Conservation (phyloP, 2,329 filamentous ascomycete species). For the Epichloe typhina region DNA sequence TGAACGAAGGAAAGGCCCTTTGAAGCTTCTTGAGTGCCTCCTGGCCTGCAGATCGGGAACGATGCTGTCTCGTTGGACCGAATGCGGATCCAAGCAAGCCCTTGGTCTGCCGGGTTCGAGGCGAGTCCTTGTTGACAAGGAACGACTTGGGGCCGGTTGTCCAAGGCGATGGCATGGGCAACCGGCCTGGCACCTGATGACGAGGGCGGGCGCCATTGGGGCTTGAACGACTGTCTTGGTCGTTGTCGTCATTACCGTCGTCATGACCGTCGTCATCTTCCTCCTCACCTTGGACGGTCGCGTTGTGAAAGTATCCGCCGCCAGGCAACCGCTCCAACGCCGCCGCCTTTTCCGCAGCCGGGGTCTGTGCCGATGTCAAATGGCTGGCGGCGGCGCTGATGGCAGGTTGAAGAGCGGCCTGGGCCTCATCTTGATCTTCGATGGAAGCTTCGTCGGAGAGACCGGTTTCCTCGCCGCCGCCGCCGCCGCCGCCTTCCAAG, state of each 20-base stretch:
- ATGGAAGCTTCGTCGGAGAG: conserved; percentile 14
- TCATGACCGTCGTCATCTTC: conserved; percentile 6
- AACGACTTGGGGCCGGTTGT: conserved; percentile 11
- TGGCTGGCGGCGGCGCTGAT: conserved; percentile 44
- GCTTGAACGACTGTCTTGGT: conserved; percentile 5
- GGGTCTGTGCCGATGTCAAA: conserved; percentile 39
- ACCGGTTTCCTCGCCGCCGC: conserved; percentile 5
- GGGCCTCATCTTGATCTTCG: conserved; percentile 40
- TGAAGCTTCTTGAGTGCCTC: conserved; percentile 45
- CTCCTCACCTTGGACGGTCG: conserved; percentile 7
- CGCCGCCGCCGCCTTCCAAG: conserved; percentile 4
- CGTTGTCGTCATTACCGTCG: conserved; percentile 7
- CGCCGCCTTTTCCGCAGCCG: conserved; percentile 43
- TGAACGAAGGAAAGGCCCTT: conserved; percentile 41
- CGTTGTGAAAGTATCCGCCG: conserved; percentile 9
- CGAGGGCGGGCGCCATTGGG: background rate
- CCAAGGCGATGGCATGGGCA: conserved; percentile 18
- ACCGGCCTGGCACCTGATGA: background rate
- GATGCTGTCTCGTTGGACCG: conserved; percentile 29
- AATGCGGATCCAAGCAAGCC: conserved; percentile 32
- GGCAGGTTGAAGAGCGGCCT: conserved; percentile 45
- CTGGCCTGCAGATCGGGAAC: conserved; percentile 42
- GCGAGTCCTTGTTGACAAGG: conserved; percentile 7
- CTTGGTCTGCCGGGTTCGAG: conserved; percentile 14
- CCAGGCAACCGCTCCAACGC: conserved; percentile 33